Evolutionary conservation across 768 basidiomycete species (phyloP).

Genomic region (Naematelia aurantialba): DNA sequence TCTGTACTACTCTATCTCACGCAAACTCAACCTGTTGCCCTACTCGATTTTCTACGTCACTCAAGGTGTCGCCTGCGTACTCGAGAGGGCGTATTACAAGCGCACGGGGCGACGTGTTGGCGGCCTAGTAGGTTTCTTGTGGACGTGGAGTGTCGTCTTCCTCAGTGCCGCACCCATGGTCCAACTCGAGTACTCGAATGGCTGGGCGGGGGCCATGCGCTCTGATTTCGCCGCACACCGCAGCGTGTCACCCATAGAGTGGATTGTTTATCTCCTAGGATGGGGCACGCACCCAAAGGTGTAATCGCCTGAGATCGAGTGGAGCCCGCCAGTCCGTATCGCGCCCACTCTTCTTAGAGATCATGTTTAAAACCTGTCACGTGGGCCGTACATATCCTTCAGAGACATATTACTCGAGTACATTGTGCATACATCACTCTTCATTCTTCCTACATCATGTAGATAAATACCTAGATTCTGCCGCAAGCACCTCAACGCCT

Average conservation of each 20-base stretch:
- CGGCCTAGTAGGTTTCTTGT: conserved; percentile 17
- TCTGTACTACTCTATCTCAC: conserved; percentile 1
- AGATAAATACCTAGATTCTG: not conserved
- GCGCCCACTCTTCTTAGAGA: no score
- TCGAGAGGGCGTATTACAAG: conserved; percentile 16
- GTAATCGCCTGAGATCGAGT: no score
- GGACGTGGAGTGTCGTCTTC: conserved; percentile 14
- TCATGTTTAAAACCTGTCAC: no score
- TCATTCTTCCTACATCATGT: not conserved
- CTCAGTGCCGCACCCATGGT: not conserved
- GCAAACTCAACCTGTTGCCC: no score
- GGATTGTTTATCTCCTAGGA: not conserved
- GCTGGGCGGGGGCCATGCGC: conserved; percentile 4
- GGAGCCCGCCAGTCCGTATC: no score
- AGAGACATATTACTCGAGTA: no score
- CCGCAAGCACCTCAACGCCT: not conserved
- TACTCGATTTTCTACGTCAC: conserved; percentile 19
- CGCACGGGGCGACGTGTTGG: conserved; percentile 16
- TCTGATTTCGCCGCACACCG: not conserved
- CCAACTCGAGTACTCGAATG: not conserved
- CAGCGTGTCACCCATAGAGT: not conserved
- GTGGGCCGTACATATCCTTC: no score
- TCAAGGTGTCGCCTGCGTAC: conserved; percentile 11
- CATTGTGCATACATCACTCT: not conserved
- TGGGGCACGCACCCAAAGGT: not conserved